Evolutionary conservation across 2,329 filamentous ascomycete genomes (phyloP).

Genomic region (Epichloe sp.): DNA sequence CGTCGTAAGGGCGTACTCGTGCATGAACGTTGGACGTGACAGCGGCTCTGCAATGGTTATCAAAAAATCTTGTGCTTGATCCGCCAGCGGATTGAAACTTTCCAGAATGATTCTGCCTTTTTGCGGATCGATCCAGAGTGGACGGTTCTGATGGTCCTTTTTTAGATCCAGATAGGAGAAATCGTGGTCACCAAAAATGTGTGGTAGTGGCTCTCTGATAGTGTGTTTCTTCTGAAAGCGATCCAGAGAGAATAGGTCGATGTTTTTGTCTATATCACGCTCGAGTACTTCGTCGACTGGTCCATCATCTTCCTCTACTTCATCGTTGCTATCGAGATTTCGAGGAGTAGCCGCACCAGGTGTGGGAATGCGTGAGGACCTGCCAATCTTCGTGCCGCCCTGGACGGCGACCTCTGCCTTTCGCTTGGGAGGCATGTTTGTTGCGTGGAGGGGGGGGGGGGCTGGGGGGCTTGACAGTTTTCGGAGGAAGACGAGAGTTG

Average conservation of each 20-base stretch:
- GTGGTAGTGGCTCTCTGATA: conserved; percentile 30
- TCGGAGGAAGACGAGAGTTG: background rate
- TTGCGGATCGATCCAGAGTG: conserved; percentile 84
- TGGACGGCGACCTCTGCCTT: conserved; percentile 43
- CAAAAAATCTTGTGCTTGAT: conserved; percentile 83
- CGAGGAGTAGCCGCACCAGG: conserved; percentile 47
- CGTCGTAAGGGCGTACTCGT: conserved; percentile 84
- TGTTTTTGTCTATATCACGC: conserved; percentile 42
- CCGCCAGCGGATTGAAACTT: conserved; percentile 79
- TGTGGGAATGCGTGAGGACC: conserved; percentile 44
- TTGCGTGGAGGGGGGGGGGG: conserved; percentile 1
- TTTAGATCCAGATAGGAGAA: conserved; percentile 76
- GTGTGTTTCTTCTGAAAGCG: conserved; percentile 34
- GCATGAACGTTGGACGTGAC: conserved; percentile 78
- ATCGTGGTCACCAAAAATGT: conserved; percentile 44
- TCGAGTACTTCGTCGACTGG: conserved; percentile 38
- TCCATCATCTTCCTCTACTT: conserved; percentile 33
- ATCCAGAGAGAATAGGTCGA: conserved; percentile 45
- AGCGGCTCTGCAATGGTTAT: conserved; percentile 92
- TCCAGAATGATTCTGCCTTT: conserved; percentile 84
- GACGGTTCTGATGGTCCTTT: conserved; percentile 76
- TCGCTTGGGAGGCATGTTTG: conserved; percentile 54
- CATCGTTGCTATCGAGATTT: conserved; percentile 43
- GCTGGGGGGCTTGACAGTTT: conserved; percentile 10
- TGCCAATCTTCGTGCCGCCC: conserved; percentile 40